phyloP scores from a whole-genome alignment of 2,329 filamentous ascomycete species.

The Grosmannia clavigera region DNA sequence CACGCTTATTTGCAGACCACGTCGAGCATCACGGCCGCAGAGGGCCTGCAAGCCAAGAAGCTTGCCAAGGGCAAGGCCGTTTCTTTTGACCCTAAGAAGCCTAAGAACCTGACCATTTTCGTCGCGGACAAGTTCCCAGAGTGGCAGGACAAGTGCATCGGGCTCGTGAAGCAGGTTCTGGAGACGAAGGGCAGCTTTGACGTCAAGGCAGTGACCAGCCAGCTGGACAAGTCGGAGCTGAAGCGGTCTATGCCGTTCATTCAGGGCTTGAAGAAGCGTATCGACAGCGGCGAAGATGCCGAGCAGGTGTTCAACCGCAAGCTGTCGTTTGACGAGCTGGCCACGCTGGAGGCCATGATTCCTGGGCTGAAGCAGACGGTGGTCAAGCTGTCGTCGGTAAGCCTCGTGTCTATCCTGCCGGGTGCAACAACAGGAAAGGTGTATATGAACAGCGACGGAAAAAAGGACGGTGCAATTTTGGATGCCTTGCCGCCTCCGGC shows the following conservation, averaged over 20 bases:
- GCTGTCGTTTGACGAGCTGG: slow-evolving; percentile 79
- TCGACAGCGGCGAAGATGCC: slow-evolving; percentile 57
- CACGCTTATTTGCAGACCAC: slow-evolving; percentile 2
- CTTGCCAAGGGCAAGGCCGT: slow-evolving; percentile 84
- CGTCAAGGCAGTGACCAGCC: slow-evolving; percentile 68
- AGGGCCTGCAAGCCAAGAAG: slow-evolving; percentile 16
- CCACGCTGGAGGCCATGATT: slow-evolving; percentile 62
- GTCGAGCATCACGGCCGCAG: slow-evolving; percentile 14
- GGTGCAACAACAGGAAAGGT: slow-evolving; percentile 52
- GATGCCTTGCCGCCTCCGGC: slow-evolving; percentile 47
- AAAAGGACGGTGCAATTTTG: slow-evolving; percentile 36
- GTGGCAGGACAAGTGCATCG: slow-evolving; percentile 88
- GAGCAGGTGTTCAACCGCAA: slow-evolving; percentile 68
- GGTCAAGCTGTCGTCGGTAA: slow-evolving; percentile 34
- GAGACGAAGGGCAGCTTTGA: slow-evolving; percentile 28
- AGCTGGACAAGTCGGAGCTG: slow-evolving; percentile 75
- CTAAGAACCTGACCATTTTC: slow-evolving; percentile 85
- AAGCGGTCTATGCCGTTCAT: slow-evolving; percentile 99
- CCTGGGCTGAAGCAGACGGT: slow-evolving; percentile 44
- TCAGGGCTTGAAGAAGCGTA: slow-evolving; percentile 71
- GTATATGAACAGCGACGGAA: slow-evolving; percentile 18
- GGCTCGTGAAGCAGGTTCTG: slow-evolving; percentile 52
- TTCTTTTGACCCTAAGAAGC: slow-evolving; percentile 77
- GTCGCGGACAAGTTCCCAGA: slow-evolving; percentile 66
- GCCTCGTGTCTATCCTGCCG: slow-evolving; percentile 60